Evolutionary conservation across 306 rosid species (phyloP).

Genomic region (Castanospermum australe): DNA sequence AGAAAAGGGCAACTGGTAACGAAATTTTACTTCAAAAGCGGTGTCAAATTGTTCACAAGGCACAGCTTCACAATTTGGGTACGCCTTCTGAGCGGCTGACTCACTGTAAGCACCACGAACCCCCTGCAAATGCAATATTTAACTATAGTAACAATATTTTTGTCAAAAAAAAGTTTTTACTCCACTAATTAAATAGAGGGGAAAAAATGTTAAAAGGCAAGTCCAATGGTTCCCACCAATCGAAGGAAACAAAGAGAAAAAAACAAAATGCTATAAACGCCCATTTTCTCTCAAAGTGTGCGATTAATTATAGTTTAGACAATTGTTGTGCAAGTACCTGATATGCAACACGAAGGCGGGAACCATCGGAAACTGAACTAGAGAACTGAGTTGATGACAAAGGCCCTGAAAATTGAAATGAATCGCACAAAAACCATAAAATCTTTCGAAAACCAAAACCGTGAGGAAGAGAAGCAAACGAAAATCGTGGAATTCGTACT

Average conservation of each 20-base stretch:
- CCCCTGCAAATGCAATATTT: slow-evolving; percentile 57
- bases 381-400: slow-evolving; percentile 56
- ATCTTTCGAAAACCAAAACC: background rate
- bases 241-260: background rate
- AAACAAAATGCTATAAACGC: background rate
- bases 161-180: background rate
- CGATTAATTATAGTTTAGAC: no score
- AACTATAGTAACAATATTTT: background rate
- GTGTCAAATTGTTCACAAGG: slow-evolving; percentile 94
- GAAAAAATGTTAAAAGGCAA: background rate
- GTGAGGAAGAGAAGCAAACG: background rate
- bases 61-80: slow-evolving; percentile 93
- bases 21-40: slow-evolving; percentile 68
- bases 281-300: background rate
- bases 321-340: slow-evolving; percentile 49
- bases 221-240: background rate
- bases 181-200: background rate
- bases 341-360: slow-evolving; percentile 85
- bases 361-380: slow-evolving; percentile 52
- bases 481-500: slow-evolving; percentile 6
- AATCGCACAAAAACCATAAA: background rate
- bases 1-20: background rate
- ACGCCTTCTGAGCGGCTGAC: slow-evolving; percentile 89
- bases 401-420: slow-evolving; percentile 63
- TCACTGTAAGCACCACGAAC: slow-evolving; percentile 93